Conservation (phyloP, 73 alveolate species). For the Symbiodinium pilosum region DNA sequence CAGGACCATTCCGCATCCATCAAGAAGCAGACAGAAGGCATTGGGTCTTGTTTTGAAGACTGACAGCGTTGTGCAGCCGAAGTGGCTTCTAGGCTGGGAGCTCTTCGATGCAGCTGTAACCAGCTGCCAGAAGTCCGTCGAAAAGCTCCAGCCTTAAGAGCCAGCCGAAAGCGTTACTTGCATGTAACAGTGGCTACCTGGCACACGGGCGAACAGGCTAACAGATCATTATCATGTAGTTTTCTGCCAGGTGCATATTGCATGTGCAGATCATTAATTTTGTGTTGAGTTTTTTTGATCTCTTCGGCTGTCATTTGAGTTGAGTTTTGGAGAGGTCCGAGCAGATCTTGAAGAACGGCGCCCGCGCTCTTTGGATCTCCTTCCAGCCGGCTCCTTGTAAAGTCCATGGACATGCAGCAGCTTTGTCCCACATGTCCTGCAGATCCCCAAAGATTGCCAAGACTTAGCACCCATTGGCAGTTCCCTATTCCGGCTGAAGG, state of each 20-base stretch:
- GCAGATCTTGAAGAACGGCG: constrained; percentile 91
- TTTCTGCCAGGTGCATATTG: too few relatives aligned
- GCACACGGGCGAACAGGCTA: too few relatives aligned
- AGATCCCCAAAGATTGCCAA: too few relatives aligned
- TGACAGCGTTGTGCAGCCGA: not conserved
- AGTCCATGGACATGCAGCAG: too few relatives aligned
- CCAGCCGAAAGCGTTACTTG: too few relatives aligned
- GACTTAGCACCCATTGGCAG: too few relatives aligned
- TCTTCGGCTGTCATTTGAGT: too few relatives aligned
- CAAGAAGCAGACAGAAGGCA: constrained; percentile 79
- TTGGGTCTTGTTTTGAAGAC: not conserved
- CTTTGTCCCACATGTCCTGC: too few relatives aligned
- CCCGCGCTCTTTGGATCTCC: constrained; percentile 94
- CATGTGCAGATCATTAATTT: too few relatives aligned
- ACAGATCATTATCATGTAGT: too few relatives aligned
- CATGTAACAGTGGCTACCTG: too few relatives aligned
- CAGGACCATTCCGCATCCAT: constrained; percentile 88
- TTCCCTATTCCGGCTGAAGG: not conserved
- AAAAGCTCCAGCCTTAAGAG: constrained; percentile 15
- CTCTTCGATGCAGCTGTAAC: constrained; percentile 74
- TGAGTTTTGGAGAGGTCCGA: not conserved
- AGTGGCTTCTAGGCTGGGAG: constrained; percentile 43
- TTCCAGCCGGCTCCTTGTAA: not conserved
- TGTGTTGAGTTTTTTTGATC: too few relatives aligned
- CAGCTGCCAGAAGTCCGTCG: constrained; percentile 94